phyloP scores from a whole-genome alignment of 176 grass and related monocot species.

The Carex pumila region DNA sequence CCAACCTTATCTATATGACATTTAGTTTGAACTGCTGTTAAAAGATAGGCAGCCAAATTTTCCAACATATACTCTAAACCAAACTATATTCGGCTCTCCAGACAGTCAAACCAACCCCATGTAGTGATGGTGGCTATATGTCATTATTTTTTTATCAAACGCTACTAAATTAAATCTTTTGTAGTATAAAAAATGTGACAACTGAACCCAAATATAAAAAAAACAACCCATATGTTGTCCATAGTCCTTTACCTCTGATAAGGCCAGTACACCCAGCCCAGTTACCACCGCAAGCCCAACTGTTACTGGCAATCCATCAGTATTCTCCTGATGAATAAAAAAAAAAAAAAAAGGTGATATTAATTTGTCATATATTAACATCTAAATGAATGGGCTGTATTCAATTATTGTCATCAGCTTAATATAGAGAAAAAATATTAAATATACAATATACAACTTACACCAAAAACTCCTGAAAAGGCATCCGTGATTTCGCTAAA shows the following conservation, averaged over 20 bases:
- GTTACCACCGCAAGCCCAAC: slow-evolving; percentile 81
- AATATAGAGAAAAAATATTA: not conserved
- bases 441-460: slow-evolving; percentile 32
- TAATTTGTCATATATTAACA: not conserved
- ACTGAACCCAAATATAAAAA: not conserved
- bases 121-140: not conserved
- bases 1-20: not conserved
- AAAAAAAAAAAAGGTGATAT: not conserved
- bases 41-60: not conserved
- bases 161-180: not conserved
- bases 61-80: not conserved
- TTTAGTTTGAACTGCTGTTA: not conserved
- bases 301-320: slow-evolving; percentile 65
- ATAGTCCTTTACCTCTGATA: slow-evolving; percentile 48
- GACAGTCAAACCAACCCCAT: not conserved
- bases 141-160: not conserved
- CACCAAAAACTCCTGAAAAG: slow-evolving; percentile 37
- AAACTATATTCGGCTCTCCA: not conserved
- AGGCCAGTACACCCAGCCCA: slow-evolving; percentile 74
- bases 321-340: slow-evolving; percentile 37
- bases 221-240: not conserved
- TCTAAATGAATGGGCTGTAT: not conserved
- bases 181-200: not conserved
- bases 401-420: not conserved
- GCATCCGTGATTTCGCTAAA: slow-evolving; percentile 43